phyloP scores from a whole-genome alignment of 106 monocot genomes.

The Acanthochlamys bracteata region DNA sequence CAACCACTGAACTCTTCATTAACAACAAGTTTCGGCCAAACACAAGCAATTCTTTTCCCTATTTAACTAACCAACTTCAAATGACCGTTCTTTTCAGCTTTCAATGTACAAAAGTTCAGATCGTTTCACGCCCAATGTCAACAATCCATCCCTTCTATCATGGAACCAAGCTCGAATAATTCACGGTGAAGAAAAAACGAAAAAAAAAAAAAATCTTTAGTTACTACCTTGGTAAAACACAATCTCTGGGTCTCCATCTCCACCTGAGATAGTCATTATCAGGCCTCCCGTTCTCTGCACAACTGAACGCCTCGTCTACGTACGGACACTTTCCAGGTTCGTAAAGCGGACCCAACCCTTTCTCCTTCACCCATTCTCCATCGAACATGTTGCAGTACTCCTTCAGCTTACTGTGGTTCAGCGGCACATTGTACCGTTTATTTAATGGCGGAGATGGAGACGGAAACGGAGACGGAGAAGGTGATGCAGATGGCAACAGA shows the following conservation, averaged over 20 bases:
- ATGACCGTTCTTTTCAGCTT: too few relatives aligned
- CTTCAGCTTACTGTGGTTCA: conserved; percentile 2
- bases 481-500: not conserved
- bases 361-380: conserved; percentile 64
- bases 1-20: too few relatives aligned
- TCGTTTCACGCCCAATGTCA: too few relatives aligned
- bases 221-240: conserved; percentile 60
- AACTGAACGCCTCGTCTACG: conserved; percentile 71
- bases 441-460: not conserved
- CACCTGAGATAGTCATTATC: conserved; percentile 62
- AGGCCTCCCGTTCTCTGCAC: conserved; percentile 64
- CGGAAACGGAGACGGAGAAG: not conserved
- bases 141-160: too few relatives aligned
- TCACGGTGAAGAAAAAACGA: too few relatives aligned
- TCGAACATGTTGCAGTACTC: conserved; percentile 36
- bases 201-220: too few relatives aligned
- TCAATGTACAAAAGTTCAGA: too few relatives aligned
- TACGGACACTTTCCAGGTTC: conserved; percentile 64
- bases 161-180: too few relatives aligned
- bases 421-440: not conserved
- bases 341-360: conserved; percentile 48
- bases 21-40: too few relatives aligned
- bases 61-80: too few relatives aligned
- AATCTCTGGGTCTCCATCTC: conserved; percentile 80
- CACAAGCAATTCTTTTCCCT: too few relatives aligned